A percentile compares a stretch with the other conserved stretches of the same genome.
phyloP scores from a whole-genome alignment of 768 basidiomycete species.

The Phlebiopsis gigantea region DNA sequence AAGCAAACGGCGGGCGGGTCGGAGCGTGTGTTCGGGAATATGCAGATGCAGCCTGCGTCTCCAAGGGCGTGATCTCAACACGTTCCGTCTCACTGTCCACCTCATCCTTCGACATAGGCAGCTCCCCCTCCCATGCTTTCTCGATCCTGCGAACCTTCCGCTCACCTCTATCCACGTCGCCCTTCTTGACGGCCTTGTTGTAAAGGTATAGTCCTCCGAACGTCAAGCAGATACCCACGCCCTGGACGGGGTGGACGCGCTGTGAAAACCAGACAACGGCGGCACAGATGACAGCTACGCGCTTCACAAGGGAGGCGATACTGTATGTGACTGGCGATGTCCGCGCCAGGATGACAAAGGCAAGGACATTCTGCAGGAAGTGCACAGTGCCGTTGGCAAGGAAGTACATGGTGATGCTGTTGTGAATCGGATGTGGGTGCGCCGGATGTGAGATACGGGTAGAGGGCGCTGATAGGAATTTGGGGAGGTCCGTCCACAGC shows the following conservation, averaged over 20 bases:
- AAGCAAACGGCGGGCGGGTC: slow-evolving; percentile 13
- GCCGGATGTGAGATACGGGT: slow-evolving; percentile 40
- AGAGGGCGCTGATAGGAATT: slow-evolving; percentile 45
- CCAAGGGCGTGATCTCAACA: slow-evolving; percentile 19
- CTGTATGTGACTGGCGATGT: slow-evolving; percentile 99
- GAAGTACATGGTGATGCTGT: slow-evolving; percentile 67
- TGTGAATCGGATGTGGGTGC: slow-evolving; percentile 32
- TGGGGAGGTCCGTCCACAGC: slow-evolving; percentile 81
- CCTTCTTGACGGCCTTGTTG: slow-evolving; percentile 72
- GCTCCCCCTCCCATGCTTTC: slow-evolving; percentile 58
- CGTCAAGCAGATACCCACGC: slow-evolving; percentile 83
- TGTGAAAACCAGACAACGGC: slow-evolving; percentile 97
- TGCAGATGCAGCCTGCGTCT: slow-evolving; percentile 10
- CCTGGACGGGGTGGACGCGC: slow-evolving; percentile 77
- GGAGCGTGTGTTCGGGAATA: slow-evolving; percentile 20
- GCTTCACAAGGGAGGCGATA: slow-evolving; percentile 96
- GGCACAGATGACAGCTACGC: slow-evolving; percentile 96
- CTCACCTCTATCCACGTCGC: slow-evolving; percentile 91
- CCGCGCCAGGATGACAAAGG: slow-evolving; percentile 92
- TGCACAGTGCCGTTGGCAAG: slow-evolving; percentile 94
- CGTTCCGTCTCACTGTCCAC: slow-evolving; percentile 41
- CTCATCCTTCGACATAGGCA: slow-evolving; percentile 67
- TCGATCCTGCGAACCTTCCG: slow-evolving; percentile 77
- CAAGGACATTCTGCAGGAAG: slow-evolving; percentile 96
- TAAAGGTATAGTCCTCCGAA: slow-evolving; percentile 94